Base-by-base conservation (phyloP, 1,139 yeast genomes). In the Tardiomyces digboiensis region DNA sequence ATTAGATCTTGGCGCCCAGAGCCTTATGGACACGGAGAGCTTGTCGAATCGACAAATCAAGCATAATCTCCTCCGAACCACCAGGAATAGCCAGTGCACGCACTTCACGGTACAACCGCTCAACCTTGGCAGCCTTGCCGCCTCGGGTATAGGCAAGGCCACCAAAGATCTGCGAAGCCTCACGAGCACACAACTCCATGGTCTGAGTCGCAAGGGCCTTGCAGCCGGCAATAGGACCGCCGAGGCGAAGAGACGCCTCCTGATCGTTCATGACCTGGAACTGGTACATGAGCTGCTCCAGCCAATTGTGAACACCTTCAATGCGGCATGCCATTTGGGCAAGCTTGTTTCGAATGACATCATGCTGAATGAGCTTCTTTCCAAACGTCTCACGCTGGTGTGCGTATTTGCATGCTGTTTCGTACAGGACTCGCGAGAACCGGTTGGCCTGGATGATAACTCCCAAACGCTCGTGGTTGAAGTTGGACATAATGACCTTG, bases 51-150 rank as follows among this genome's bases (percentile, higher is more conserved):
- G 68, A 60, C 45, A 68, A 54, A 43, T 68, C 72, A 36, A 67
- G 57, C 73, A 68, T 67, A 46, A 68, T 68, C 50, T 68, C 73
- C 49, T 68, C 71, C 19, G 71, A 66, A 8, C 73, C 73, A 38
- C 73, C 73, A 13, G 73, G 73, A 44, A 68, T 67, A 29, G 72
- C 70, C 49, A 59, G 67, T 7, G 72, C 72, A 18, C 72, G 60
- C 14, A 66, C 71, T 48, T 68, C 73, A 36, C 73, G 56, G 59
- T 66, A 67, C 39, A 68, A 52, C 14, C 72, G 61, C 56, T 68
- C 73, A 26, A 68, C 69, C 44, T 63, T 64, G 29, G 66, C 71
- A 40, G 69, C 73, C 46, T 62, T 65, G 39, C 73, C 72, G 18
- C 73, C 72, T 14, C 66, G 64, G 42, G 70, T 65, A 56, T 68